Percentiles rank a stretch among this genome's conserved stretches.
phyloP scores from a whole-genome alignment of 768 basidiomycete genomes.

The Boletus sensibilis region DNA sequence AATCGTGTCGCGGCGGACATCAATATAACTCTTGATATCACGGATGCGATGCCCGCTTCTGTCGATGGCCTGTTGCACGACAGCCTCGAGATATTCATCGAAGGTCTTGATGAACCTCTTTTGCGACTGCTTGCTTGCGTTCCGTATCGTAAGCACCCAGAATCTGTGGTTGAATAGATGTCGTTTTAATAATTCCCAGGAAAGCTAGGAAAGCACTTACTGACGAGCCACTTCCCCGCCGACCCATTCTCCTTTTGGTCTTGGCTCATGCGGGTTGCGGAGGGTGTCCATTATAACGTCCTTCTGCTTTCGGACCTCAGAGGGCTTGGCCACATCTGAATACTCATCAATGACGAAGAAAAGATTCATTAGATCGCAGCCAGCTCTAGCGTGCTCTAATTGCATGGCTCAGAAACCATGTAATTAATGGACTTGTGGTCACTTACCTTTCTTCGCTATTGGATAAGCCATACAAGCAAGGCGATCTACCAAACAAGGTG shows the following conservation, averaged over 20 bases:
- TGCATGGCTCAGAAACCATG: neutral
- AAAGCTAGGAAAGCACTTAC: neutral
- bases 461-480: constrained; percentile 12
- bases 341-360: constrained; percentile 52
- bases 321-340: constrained; percentile 40
- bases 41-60: constrained; percentile 26
- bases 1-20: constrained; percentile 39
- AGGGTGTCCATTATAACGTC: constrained; percentile 24
- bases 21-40: constrained; percentile 40
- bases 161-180: constrained; percentile 3
- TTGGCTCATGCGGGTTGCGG: constrained; percentile 10
- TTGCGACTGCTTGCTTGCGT: constrained; percentile 1
- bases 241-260: constrained; percentile 17
- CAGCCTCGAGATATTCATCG: constrained; percentile 1
- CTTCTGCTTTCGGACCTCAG: constrained; percentile 28
- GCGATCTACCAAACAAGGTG: constrained; percentile 3
- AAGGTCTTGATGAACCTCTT: constrained; percentile 3
- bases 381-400: constrained; percentile 29
- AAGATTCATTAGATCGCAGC: constrained; percentile 51
- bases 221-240: constrained; percentile 16
- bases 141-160: constrained; percentile 9
- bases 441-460: constrained; percentile 10
- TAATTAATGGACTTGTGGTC: neutral
- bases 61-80: constrained; percentile 6
- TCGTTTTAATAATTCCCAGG: neutral